Conservation (phyloP, 768 basidiomycete species). For the Lactifluus hygrophoroides region DNA sequence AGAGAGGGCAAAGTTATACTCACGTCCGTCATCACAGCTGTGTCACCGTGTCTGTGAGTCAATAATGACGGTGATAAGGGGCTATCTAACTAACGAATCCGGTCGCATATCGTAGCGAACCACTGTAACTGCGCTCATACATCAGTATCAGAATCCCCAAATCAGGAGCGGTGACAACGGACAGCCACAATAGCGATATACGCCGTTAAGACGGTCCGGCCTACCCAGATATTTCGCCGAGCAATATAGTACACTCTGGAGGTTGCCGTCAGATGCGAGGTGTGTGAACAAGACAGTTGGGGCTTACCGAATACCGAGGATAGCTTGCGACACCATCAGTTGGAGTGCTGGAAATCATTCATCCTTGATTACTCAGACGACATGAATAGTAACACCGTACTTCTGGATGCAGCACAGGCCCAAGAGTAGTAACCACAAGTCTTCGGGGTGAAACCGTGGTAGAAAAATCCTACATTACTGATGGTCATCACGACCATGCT, state of each 20-base stretch:
- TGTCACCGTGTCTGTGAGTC: conserved; percentile 9
- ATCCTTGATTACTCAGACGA: background rate
- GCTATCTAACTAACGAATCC: too few species aligned
- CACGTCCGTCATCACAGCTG: conserved; percentile 7
- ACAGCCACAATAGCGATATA: conserved; percentile 40
- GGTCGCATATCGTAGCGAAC: too few species aligned
- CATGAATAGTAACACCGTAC: conserved; percentile 27
- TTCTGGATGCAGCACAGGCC: conserved; percentile 52
- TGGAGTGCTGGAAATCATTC: conserved; percentile 26
- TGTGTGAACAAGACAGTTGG: background rate
- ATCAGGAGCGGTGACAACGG: conserved; percentile 25
- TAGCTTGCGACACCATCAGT: too few species aligned
- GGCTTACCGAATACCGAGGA: conserved; percentile 46
- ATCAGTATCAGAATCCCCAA: background rate
- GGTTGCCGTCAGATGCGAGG: too few species aligned
- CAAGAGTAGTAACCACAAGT: conserved; percentile 44
- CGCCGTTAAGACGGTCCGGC: conserved; percentile 34
- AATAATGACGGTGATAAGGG: background rate
- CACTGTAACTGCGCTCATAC: conserved; percentile 38
- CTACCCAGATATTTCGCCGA: conserved; percentile 36
- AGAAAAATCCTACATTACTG: too few species aligned
- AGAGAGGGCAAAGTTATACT: background rate
- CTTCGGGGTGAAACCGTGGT: too few species aligned
- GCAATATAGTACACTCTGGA: too few species aligned
- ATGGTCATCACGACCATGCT: conserved; percentile 42